Percentiles rank a stretch among this genome's conserved stretches.
phyloP scores from a whole-genome alignment of 1,284 basidiomycete species.

The Leccinum pallidistipes region DNA sequence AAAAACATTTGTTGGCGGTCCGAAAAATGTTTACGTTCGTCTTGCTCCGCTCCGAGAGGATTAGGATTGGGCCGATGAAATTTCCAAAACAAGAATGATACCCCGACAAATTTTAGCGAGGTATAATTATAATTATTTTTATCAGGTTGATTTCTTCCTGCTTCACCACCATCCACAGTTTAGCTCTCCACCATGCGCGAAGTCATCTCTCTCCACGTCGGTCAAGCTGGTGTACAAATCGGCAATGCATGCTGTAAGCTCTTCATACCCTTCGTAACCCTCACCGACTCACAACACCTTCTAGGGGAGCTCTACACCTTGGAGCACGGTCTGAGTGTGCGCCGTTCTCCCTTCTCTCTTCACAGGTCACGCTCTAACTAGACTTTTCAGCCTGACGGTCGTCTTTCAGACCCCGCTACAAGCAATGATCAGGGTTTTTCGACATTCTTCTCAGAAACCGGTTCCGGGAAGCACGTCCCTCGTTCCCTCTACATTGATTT shows the following conservation, averaged over 20 bases:
- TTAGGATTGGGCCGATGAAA: constrained; percentile 9
- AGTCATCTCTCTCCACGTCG: constrained; percentile 92
- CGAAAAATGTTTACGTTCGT: neutral
- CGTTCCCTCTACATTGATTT: constrained; percentile 97
- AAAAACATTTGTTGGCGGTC: neutral
- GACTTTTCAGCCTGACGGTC: constrained; percentile 80
- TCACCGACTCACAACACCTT: constrained; percentile 4
- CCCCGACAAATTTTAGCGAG: constrained; percentile 23
- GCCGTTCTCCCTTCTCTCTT: constrained; percentile 7
- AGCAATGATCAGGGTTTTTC: constrained; percentile 90
- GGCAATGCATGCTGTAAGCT: constrained; percentile 90
- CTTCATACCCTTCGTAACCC: neutral
- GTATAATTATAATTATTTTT: neutral
- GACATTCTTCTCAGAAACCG: constrained; percentile 93
- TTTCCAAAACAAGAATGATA: constrained; percentile 27
- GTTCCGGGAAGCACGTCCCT: constrained; percentile 95
- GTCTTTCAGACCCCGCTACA: constrained; percentile 73
- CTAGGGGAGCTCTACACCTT: constrained; percentile 84
- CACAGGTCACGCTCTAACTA: neutral
- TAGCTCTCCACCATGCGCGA: constrained; percentile 60
- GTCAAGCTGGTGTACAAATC: constrained; percentile 94
- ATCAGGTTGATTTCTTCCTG: constrained; percentile 3
- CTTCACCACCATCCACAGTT: constrained; percentile 9
- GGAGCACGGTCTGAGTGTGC: constrained; percentile 95
- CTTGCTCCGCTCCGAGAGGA: neutral